Conservation (phyloP, 352 stramenopile genomes). For the Saprolegnia parasitica region DNA sequence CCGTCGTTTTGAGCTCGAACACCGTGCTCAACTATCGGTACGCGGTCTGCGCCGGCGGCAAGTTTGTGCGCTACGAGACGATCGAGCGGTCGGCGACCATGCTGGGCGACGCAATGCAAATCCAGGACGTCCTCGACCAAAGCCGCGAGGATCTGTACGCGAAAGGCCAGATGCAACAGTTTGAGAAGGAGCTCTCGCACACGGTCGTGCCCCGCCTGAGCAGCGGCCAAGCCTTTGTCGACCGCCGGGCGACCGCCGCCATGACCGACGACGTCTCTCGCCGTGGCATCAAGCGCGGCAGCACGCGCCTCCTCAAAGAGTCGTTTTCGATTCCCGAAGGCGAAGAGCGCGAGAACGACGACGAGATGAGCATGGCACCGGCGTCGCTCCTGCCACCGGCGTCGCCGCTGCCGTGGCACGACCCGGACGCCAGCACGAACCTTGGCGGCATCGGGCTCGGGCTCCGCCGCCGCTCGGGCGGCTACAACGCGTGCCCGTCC, state of each 20-base stretch:
- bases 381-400: conserved; percentile 16
- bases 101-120: conserved; percentile 38
- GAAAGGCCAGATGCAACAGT: conserved; percentile 1
- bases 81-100: conserved; percentile 29
- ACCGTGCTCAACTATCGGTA: conserved; percentile 79
- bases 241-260: conserved; percentile 42
- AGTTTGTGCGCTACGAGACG: conserved; percentile 74
- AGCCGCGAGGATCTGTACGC: conserved; percentile 12
- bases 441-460: conserved; percentile 23
- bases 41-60: conserved; percentile 69
- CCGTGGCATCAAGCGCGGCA: conserved; percentile 21
- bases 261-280: not conserved
- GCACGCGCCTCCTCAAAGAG: not conserved
- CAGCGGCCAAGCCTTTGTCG: conserved; percentile 77
- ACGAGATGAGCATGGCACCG: conserved; percentile 26
- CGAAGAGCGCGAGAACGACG: conserved; percentile 22
- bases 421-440: not conserved
- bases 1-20: conserved; percentile 56
- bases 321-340: conserved; percentile 34
- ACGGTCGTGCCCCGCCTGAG: conserved; percentile 65
- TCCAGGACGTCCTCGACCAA: conserved; percentile 58
- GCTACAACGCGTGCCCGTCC: conserved; percentile 17
- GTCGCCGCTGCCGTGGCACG: conserved; percentile 3
- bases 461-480: conserved; percentile 19
- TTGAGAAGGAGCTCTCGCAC: not conserved